Evolutionary conservation across 2,329 filamentous ascomycete species (phyloP).

Genomic region (Acephala macrosclerotiorum): DNA sequence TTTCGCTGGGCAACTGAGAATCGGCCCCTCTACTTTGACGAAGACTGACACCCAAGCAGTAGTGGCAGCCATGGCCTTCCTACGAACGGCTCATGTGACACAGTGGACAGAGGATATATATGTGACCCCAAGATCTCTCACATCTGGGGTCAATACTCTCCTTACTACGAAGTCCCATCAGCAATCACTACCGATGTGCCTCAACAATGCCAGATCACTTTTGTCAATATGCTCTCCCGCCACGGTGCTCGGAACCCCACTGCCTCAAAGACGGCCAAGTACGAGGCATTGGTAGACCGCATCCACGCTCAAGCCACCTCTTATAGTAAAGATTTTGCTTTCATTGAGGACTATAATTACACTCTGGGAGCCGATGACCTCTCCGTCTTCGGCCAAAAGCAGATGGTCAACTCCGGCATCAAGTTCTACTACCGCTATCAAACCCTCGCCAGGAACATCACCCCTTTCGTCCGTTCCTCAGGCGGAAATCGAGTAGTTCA

Average conservation of each 20-base stretch:
- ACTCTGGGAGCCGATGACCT: constrained; percentile 73
- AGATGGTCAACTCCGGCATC: constrained; percentile 77
- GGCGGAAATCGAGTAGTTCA: constrained; percentile 75
- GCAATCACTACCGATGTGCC: constrained; percentile 68
- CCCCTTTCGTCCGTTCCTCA: constrained; percentile 77
- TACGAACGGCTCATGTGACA: constrained; percentile 39
- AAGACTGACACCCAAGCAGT: constrained; percentile 28
- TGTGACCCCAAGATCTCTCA: constrained; percentile 44
- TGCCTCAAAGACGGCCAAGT: constrained; percentile 66
- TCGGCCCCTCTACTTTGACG: neutral
- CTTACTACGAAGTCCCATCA: constrained; percentile 80
- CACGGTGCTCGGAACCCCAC: constrained; percentile 89
- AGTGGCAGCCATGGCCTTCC: constrained; percentile 18
- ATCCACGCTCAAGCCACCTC: constrained; percentile 65
- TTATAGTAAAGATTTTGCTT: constrained; percentile 71
- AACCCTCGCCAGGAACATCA: constrained; percentile 60
- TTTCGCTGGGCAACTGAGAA: neutral
- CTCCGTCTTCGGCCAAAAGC: constrained; percentile 70
- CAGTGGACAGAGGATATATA: constrained; percentile 40
- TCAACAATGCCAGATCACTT: constrained; percentile 74
- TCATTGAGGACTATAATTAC: constrained; percentile 77
- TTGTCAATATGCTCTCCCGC: constrained; percentile 82
- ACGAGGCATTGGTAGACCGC: constrained; percentile 67
- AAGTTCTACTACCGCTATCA: constrained; percentile 80
- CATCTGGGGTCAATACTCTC: constrained; percentile 86